A percentile compares a stretch with the other conserved stretches of the same genome.
phyloP scores from a whole-genome alignment of 1,284 basidiomycete species.

The Exobasidium cylindrosporum region DNA sequence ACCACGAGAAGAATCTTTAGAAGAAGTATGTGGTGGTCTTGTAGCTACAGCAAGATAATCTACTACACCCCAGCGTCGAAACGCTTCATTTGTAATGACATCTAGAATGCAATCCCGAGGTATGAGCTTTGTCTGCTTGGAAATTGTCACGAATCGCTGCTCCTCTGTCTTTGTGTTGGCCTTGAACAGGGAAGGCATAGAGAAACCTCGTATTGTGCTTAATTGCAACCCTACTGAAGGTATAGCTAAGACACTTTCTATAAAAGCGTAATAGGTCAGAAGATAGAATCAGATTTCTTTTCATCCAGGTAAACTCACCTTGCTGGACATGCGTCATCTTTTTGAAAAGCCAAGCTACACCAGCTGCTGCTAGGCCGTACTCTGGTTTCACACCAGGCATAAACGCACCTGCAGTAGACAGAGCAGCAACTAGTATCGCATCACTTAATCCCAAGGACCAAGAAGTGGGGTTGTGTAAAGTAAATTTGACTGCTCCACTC shows the following conservation, averaged over 20 bases:
- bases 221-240: conserved; percentile 44
- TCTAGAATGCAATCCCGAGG: conserved; percentile 43
- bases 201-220: conserved; percentile 27
- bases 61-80: conserved; percentile 32
- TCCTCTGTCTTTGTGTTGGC: background rate
- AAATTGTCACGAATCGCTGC: background rate
- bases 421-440: conserved; percentile 2
- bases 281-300: background rate
- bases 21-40: background rate
- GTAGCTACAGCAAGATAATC: conserved; percentile 38
- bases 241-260: conserved; percentile 26
- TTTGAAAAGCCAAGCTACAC: conserved; percentile 15
- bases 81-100: conserved; percentile 34
- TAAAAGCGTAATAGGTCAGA: background rate
- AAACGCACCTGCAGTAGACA: conserved; percentile 11
- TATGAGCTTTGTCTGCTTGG: conserved; percentile 18
- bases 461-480: conserved; percentile 17
- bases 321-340: conserved; percentile 20
- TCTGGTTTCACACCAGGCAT: background rate
- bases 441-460: conserved; percentile 20
- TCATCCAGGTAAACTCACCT: background rate
- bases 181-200: conserved; percentile 4
- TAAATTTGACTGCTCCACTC: conserved; percentile 23
- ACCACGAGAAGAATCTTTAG: background rate
- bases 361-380: conserved; percentile 4